phyloP scores from a whole-genome alignment of 495 filamentous ascomycete species.

The Evernia prunastri region DNA sequence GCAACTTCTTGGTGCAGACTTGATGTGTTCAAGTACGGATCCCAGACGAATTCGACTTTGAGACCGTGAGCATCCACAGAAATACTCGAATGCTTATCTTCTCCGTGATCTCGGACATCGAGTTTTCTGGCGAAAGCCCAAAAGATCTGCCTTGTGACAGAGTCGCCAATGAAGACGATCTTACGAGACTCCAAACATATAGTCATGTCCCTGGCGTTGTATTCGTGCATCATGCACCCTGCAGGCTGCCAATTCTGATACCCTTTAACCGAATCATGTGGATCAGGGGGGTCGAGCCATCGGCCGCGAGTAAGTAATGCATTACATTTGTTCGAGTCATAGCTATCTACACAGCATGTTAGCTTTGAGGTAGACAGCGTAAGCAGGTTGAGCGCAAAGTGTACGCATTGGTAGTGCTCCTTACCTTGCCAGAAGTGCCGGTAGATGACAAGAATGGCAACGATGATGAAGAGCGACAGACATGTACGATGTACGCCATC shows the following conservation, averaged over 20 bases:
- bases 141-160: conserved; percentile 52
- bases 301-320: conserved; percentile 46
- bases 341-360: conserved; percentile 31
- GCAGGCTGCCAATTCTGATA: conserved; percentile 51
- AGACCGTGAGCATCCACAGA: conserved; percentile 29
- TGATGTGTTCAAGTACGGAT: conserved; percentile 55
- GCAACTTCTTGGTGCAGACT: conserved; percentile 37
- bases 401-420: background rate
- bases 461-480: conserved; percentile 10
- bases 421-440: conserved; percentile 19
- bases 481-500: conserved; percentile 13
- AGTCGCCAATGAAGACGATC: conserved; percentile 55
- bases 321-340: conserved; percentile 50
- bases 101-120: conserved; percentile 33
- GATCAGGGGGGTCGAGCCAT: conserved; percentile 42
- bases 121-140: conserved; percentile 49
- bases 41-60: conserved; percentile 51
- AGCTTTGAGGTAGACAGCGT: background rate
- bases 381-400: background rate
- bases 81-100: conserved; percentile 41
- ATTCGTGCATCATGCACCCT: conserved; percentile 52
- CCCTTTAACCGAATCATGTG: conserved; percentile 4
- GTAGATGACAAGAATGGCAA: conserved; percentile 13
- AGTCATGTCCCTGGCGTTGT: conserved; percentile 40
- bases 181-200: conserved; percentile 41